Conservation (phyloP, 495 filamentous ascomycete genomes). For the Saxophila tyrrhenica region DNA sequence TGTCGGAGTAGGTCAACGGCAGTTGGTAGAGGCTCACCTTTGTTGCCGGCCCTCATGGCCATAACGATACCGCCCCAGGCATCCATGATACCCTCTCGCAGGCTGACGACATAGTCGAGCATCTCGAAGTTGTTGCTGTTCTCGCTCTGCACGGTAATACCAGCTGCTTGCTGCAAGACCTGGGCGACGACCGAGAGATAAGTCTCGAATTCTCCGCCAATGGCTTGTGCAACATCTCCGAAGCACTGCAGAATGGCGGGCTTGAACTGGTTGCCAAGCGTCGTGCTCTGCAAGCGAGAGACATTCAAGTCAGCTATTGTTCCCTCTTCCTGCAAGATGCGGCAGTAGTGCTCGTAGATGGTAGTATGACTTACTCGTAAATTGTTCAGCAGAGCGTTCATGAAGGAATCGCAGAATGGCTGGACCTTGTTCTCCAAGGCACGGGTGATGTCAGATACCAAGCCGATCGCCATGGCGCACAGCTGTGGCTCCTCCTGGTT, state of each 20-base stretch:
- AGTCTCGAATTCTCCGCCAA: conserved; percentile 80
- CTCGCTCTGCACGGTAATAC: conserved; percentile 58
- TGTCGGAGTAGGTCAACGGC: not conserved
- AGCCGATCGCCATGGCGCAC: conserved; percentile 93
- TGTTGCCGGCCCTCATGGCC: conserved; percentile 72
- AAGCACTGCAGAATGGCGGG: conserved; percentile 96
- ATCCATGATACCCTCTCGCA: conserved; percentile 97
- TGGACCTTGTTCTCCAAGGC: conserved; percentile 79
- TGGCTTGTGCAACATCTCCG: conserved; percentile 94
- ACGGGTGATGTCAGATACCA: conserved; percentile 90
- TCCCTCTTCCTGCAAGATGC: not conserved
- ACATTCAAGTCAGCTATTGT: conserved; percentile 17
- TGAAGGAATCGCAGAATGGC: conserved; percentile 91
- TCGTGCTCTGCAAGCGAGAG: conserved; percentile 50
- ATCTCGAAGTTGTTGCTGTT: conserved; percentile 68
- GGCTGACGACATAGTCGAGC: conserved; percentile 86
- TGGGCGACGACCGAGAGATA: conserved; percentile 86
- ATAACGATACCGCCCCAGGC: conserved; percentile 94
- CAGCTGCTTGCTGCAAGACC: conserved; percentile 85
- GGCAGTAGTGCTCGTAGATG: not conserved
- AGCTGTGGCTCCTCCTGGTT: conserved; percentile 91
- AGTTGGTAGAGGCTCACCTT: conserved; percentile 42
- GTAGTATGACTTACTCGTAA: conserved; percentile 52
- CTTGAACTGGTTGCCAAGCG: conserved; percentile 90
- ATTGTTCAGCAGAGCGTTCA: conserved; percentile 90